Evolutionary conservation across 1,139 yeast species (phyloP), one percentile per base, ranked within the genome.

Genomic region (Saccharomyces hybrid): DNA sequence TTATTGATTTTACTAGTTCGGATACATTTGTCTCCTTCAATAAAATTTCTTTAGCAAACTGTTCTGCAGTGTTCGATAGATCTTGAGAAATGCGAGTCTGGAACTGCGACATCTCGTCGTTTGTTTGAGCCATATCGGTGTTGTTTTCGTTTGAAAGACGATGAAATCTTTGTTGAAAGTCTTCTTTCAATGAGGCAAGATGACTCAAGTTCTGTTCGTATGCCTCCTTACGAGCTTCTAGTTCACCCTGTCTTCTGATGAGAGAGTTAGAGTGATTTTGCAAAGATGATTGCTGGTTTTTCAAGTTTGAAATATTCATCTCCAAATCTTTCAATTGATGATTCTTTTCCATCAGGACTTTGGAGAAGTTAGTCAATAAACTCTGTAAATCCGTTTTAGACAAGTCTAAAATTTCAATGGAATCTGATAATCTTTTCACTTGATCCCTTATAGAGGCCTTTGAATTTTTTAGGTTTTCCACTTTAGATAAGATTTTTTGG

Each of bases 401-500:
- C n/a, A 60, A 59, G 46, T 80, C 73, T 24, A 86, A 63, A 0
- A 77, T 58, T 51, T 78, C 77, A 42, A 82, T 75, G 1, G 83
- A 70, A 2, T 69, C 61, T 50, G 72, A 66, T 27, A 82, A 64
- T 51, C 88, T 73, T 7, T 72, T 70, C 9, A 82, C 74, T 61
- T 82, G 86, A 49, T 78, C 81, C 14, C 61, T 59, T 26, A 79
- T 68, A 1, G 82, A 73, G 21, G 65, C 64, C 56, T 75, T 75
- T 55, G 78, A 79, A 59, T 78, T 81, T 38, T 73, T 71, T 48
- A 84, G 69, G 57, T 81, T 83, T 48, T 86, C 89, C 31, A 83
- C 70, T 60, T 81, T 81, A 46, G 86, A 83, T 29, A 89, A 68
- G 1, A 84, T 82, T 57, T 82, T 78, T 67, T 90, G 97, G 64